Percentiles rank a stretch among this genome's conserved stretches.
Conservation (phyloP, 164 flowering plant genomes). For the Umbellularia californica region DNA sequence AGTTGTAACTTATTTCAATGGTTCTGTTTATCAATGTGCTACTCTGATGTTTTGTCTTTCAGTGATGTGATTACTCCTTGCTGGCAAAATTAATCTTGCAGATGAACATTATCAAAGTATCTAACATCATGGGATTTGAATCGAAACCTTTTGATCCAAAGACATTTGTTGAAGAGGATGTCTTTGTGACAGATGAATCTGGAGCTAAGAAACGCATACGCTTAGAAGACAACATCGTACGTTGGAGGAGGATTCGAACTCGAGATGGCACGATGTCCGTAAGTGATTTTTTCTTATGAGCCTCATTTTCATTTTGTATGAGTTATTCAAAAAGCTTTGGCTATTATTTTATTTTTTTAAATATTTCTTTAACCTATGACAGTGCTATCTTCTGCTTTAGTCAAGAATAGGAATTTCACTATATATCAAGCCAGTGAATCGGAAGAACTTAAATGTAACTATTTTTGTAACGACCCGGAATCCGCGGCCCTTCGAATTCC, state of each 20-base stretch:
- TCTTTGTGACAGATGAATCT: slow-evolving; percentile 91
- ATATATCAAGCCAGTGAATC: too few relatives aligned
- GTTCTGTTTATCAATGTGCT: too few relatives aligned
- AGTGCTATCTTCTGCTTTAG: too few relatives aligned
- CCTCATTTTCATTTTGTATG: neutral
- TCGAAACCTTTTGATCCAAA: slow-evolving; percentile 97
- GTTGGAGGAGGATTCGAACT: slow-evolving; percentile 76
- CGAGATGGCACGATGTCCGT: slow-evolving; percentile 74
- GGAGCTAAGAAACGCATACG: slow-evolving; percentile 89
- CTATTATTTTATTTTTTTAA: too few relatives aligned
- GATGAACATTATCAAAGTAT: slow-evolving; percentile 94
- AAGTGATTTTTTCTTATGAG: slow-evolving; percentile 28
- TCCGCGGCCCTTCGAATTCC: too few relatives aligned
- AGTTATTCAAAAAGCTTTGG: neutral
- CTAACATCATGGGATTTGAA: slow-evolving; percentile 98
- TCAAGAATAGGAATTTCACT: too few relatives aligned
- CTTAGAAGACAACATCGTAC: slow-evolving; percentile 88
- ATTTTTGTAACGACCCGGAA: too few relatives aligned
- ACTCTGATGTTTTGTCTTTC: too few relatives aligned
- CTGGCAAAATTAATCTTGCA: slow-evolving; percentile 27
- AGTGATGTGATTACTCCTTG: too few relatives aligned
- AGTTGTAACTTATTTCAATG: too few relatives aligned
- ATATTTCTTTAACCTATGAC: too few relatives aligned
- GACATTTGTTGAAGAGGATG: slow-evolving; percentile 87
- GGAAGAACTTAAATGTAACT: too few relatives aligned